Base-by-base conservation (phyloP, 2,329 filamentous ascomycete genomes). In the Ambrosiella cleistominuta region DNA sequence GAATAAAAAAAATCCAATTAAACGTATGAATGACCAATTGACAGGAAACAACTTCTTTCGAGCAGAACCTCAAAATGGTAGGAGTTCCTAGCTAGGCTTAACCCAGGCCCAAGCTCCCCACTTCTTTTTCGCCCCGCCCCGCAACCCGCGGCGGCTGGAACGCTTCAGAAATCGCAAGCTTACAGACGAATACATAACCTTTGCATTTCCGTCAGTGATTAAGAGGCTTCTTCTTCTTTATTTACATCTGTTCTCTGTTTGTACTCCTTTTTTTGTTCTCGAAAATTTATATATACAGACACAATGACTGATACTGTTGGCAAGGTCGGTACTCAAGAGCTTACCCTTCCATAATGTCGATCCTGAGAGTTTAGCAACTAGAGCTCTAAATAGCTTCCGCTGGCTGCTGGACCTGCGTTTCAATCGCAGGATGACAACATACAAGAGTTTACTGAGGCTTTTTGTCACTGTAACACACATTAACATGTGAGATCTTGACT, bases 241-340 rank as follows among this genome's bases (percentile, higher is more conserved):
- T 47, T 13, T 47, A 15, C 44, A 15, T 15, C 6, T 2, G 44
- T 15, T 47, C 44, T 17, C n/a, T 15, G 2, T 53, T 17, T 39
- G 12, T 57, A 36, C 17, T 57, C 6, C 27, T 50, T 37, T 11
- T 38, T 49, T 56, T 42, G 42, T 55, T 51, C 15, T 51, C 42
- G 15, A 55, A 36, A 38, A 37, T 36, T 36, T 11, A 13, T 53
- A 39, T 38, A 17, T 27, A 36, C 40, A 49, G 49, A 36, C 37
- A 51, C 39, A 56, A 62, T 62, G 61, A 60, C 61, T 52, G 58
- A 60, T 51, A 62, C 61, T 42, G 51, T 57, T 60, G 59, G 59
- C 36, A 60, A 60, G 59, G 59, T 60, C 27, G 13, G 39, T 17
- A 27, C 19, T 17, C 8, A 12, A 35, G 15, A 3, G 17, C n/a